Conservation (phyloP, 2,329 filamentous ascomycete genomes). For the Helotiales sp. region DNA sequence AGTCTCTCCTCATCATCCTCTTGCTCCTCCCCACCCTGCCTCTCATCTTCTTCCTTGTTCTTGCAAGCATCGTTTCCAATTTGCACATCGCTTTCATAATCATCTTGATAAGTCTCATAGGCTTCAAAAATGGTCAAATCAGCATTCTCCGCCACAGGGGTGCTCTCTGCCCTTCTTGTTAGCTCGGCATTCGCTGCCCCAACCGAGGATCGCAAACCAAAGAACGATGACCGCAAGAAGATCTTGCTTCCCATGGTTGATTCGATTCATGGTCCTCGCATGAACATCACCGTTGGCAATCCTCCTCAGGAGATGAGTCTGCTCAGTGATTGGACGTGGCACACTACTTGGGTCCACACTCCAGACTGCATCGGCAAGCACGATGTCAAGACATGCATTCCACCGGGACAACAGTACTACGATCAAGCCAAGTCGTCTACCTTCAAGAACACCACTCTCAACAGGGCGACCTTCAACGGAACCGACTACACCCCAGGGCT, state of each 20-base stretch:
- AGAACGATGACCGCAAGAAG: conserved; percentile 11
- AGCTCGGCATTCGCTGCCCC: conserved; percentile 8
- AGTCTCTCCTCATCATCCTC: not conserved
- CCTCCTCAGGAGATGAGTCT: conserved; percentile 18
- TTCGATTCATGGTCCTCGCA: conserved; percentile 15
- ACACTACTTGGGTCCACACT: conserved; percentile 18
- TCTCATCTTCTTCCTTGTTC: not conserved
- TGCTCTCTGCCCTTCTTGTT: conserved; percentile 16
- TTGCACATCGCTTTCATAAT: not conserved
- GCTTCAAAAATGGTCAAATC: conserved; percentile 20
- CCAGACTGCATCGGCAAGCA: conserved; percentile 19
- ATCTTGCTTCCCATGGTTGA: conserved; percentile 21
- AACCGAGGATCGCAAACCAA: conserved; percentile 2
- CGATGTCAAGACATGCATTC: conserved; percentile 15
- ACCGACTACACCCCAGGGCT: conserved; percentile 21
- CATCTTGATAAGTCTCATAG: conserved; percentile 1
- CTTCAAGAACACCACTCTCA: conserved; percentile 13
- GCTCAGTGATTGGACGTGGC: conserved; percentile 23
- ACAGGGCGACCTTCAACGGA: conserved; percentile 4
- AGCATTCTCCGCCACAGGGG: conserved; percentile 5
- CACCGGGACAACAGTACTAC: conserved; percentile 16
- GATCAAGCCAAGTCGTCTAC: conserved; percentile 12
- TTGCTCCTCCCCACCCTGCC: not conserved
- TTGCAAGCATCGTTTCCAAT: not conserved
- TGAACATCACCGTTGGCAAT: conserved; percentile 20